phyloP scores from a whole-genome alignment of 257 asterid genomes.

The Nemophila menziesii region DNA sequence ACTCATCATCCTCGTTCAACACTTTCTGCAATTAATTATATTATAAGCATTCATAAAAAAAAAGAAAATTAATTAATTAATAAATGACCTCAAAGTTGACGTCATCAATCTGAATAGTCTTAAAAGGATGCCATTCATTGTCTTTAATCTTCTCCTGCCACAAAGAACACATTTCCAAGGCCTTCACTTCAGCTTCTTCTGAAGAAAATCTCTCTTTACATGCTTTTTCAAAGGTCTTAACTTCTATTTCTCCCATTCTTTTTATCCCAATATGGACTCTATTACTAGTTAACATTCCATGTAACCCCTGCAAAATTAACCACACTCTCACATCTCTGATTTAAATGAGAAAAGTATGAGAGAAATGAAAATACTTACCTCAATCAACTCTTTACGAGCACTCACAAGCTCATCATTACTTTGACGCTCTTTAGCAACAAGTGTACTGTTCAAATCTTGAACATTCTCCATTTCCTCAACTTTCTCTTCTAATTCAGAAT shows the following conservation, averaged over 20 bases:
- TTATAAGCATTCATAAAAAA: background rate
- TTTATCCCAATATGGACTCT: background rate
- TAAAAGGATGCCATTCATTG: slow-evolving; percentile 15
- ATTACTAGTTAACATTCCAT: background rate
- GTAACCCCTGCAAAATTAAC: slow-evolving; percentile 4
- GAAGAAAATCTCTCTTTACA: slow-evolving; percentile 1
- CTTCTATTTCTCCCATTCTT: slow-evolving; percentile 17
- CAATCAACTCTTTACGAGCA: slow-evolving; percentile 41
- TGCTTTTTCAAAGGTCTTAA: slow-evolving; percentile 4
- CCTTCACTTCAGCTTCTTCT: slow-evolving; percentile 3
- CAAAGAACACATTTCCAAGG: slow-evolving; percentile 4
- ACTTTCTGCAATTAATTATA: slow-evolving; percentile 13
- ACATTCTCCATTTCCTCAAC: slow-evolving; percentile 23
- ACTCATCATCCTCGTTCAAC: slow-evolving; percentile 10
- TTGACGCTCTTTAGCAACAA: slow-evolving; percentile 39
- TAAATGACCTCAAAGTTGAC: background rate
- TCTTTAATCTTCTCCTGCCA: slow-evolving; percentile 13
- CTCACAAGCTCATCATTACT: slow-evolving; percentile 50
- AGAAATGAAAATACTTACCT: slow-evolving; percentile 31
- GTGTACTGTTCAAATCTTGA: slow-evolving; percentile 20
- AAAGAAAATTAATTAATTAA: background rate
- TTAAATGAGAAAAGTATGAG: background rate
- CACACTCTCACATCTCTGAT: background rate
- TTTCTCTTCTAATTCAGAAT: slow-evolving; percentile 20
- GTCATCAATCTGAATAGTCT: background rate